Percentiles rank a stretch among this genome's conserved stretches.
These are phyloP conservation scores for Daldinia vernicosa DNA, from an alignment of 495 filamentous ascomycete species.

Conservation along the genomic window DNA sequence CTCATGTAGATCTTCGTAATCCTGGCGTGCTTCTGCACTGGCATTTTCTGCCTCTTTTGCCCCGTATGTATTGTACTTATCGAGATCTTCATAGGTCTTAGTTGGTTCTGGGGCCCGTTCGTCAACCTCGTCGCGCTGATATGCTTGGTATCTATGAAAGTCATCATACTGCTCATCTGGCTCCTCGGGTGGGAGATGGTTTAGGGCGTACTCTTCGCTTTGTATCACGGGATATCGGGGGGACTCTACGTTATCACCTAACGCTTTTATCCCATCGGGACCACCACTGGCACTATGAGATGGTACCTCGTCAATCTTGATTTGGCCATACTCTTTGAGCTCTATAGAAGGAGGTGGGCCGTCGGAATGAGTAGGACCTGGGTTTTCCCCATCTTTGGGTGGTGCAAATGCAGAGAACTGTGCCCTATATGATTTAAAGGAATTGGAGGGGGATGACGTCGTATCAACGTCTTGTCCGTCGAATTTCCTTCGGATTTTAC, in stretches of 20 bases:
- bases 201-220: conserved; percentile 47
- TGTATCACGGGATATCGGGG: conserved; percentile 26
- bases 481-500: conserved; percentile 55
- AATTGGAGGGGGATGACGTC: background rate
- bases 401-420: conserved; percentile 47
- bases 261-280: background rate
- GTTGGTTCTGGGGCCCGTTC: conserved; percentile 21
- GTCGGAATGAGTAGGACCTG: conserved; percentile 45
- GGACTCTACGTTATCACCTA: conserved; percentile 1
- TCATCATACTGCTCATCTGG: conserved; percentile 39
- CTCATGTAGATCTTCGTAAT: conserved; percentile 30
- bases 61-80: conserved; percentile 38
- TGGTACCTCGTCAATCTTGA: conserved; percentile 44
- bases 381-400: conserved; percentile 33
- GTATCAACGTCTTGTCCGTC: background rate
- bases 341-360: conserved; percentile 50
- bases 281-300: conserved; percentile 12
- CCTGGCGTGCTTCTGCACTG: conserved; percentile 6
- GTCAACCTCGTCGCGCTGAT: conserved; percentile 7
- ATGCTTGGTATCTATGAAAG: conserved; percentile 37
- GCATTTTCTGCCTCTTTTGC: conserved; percentile 38
- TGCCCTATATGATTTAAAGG: conserved; percentile 52
- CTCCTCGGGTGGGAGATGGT: conserved; percentile 45
- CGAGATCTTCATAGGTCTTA: conserved; percentile 41
- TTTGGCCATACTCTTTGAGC: conserved; percentile 49